Evolutionary conservation across 495 filamentous ascomycete genomes (phyloP).

Genomic region (Penicillium salamii): DNA sequence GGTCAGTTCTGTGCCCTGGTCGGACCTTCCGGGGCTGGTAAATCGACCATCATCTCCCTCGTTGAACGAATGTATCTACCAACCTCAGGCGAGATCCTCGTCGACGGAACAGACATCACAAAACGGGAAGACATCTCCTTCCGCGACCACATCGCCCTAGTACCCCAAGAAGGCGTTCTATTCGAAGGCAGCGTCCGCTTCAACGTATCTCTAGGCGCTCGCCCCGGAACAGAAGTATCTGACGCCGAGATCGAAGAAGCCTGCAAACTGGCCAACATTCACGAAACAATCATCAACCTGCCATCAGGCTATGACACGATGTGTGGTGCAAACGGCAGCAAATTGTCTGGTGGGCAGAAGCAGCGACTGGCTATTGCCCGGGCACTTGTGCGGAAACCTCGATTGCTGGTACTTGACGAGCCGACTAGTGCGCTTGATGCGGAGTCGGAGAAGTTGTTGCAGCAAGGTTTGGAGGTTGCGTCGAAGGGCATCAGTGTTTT

Average conservation of each 20-base stretch:
- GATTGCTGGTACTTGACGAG: conserved; percentile 73
- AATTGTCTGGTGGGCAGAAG: conserved; percentile 73
- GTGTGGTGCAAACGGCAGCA: conserved; percentile 59
- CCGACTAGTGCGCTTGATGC: conserved; percentile 74
- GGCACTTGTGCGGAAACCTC: conserved; percentile 69
- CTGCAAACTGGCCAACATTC: conserved; percentile 56
- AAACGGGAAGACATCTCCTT: conserved; percentile 31
- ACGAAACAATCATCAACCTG: conserved; percentile 53
- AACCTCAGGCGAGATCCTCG: conserved; percentile 34
- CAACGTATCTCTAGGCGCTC: conserved; percentile 52
- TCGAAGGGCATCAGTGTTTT: conserved; percentile 71
- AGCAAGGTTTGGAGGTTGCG: conserved; percentile 63
- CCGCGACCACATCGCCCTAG: conserved; percentile 48
- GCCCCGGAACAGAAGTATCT: conserved; percentile 37
- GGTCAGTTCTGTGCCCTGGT: conserved; percentile 57
- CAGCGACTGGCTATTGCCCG: conserved; percentile 74
- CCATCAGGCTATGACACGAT: conserved; percentile 63
- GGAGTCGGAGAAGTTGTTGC: conserved; percentile 67
- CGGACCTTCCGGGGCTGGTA: conserved; percentile 58
- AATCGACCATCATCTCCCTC: conserved; percentile 55
- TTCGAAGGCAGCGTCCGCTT: conserved; percentile 52
- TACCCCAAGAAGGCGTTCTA: conserved; percentile 53
- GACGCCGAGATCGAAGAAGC: conserved; percentile 51
- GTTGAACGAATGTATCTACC: conserved; percentile 58
- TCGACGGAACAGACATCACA: conserved; percentile 44